A percentile compares a stretch with the other conserved stretches of the same genome.
phyloP scores from a whole-genome alignment of 2,329 filamentous ascomycete genomes.

The Acephala macrosclerotiorum region DNA sequence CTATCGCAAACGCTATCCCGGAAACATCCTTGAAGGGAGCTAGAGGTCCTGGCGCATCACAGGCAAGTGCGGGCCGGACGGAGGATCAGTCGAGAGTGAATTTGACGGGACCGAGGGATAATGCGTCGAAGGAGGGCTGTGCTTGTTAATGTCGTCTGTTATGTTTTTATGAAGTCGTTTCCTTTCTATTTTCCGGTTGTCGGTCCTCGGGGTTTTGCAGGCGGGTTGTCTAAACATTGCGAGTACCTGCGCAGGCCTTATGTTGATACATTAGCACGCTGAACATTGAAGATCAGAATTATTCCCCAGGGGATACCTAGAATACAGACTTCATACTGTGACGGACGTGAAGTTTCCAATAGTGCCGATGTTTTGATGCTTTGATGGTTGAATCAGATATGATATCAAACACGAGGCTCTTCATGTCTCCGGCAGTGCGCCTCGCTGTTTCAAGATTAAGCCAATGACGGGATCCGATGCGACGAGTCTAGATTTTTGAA shows the following conservation, averaged over 20 bases:
- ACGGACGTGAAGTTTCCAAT: background rate
- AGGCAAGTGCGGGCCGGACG: slow-evolving; percentile 60
- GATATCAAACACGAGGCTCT: slow-evolving; percentile 15
- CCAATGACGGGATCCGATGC: slow-evolving; percentile 8
- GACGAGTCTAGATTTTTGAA: background rate
- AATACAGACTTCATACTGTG: background rate
- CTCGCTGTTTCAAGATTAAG: slow-evolving; percentile 13
- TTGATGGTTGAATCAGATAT: slow-evolving; percentile 10
- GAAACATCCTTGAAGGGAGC: slow-evolving; percentile 94
- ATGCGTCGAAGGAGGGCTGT: slow-evolving; percentile 87
- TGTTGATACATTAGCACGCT: slow-evolving; percentile 37
- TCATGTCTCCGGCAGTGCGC: slow-evolving; percentile 2
- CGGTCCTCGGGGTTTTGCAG: slow-evolving; percentile 32
- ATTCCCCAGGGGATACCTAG: background rate
- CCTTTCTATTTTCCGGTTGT: slow-evolving; percentile 29
- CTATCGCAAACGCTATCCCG: slow-evolving; percentile 97
- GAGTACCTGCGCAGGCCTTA: slow-evolving; percentile 29
- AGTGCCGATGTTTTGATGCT: slow-evolving; percentile 5
- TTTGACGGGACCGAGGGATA: slow-evolving; percentile 75
- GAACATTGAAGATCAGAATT: slow-evolving; percentile 17
- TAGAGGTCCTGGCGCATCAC: slow-evolving; percentile 71
- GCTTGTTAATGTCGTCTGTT: slow-evolving; percentile 68
- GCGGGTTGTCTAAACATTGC: slow-evolving; percentile 31
- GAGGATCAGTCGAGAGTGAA: slow-evolving; percentile 82
- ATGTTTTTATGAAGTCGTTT: slow-evolving; percentile 27